phyloP scores from a whole-genome alignment of 2,329 filamentous ascomycete genomes.

The Pseudopithomyces maydicus region DNA sequence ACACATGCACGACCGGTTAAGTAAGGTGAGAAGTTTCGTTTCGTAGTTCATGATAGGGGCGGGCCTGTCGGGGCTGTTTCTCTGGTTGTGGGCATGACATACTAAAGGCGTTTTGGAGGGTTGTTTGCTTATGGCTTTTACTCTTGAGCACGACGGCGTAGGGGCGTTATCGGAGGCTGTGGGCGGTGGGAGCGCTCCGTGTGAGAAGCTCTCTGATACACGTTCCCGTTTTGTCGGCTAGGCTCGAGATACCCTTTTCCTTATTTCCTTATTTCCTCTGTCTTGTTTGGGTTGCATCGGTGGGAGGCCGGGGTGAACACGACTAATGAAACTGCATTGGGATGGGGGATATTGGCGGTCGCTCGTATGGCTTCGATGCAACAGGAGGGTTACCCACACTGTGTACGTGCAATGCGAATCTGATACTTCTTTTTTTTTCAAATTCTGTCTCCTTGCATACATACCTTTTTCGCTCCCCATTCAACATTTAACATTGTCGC shows the following conservation, averaged over 20 bases:
- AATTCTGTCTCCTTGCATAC: no score
- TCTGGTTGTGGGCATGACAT: neutral
- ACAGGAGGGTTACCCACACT: no score
- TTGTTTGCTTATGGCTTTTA: neutral
- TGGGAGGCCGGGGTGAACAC: neutral
- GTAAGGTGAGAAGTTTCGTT: neutral
- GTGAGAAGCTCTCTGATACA: conserved; percentile 13
- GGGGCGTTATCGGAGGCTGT: conserved; percentile 18
- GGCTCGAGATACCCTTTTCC: conserved; percentile 23
- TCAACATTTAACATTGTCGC: no score
- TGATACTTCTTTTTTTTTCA: no score
- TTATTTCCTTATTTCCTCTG: conserved; percentile 1
- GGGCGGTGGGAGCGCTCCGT: conserved; percentile 31
- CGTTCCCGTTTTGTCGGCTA: conserved; percentile 14
- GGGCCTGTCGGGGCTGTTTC: neutral
- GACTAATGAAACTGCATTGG: neutral
- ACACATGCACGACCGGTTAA: neutral
- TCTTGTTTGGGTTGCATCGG: neutral
- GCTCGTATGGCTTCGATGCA: neutral
- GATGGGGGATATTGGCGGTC: neutral
- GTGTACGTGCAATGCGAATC: neutral
- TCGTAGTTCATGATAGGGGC: neutral
- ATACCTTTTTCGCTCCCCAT: no score
- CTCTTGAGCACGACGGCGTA: conserved; percentile 8
- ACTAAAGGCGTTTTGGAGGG: neutral